Base-by-base conservation (phyloP, 2,329 filamentous ascomycete species). In the Colletotrichum sp. region DNA sequence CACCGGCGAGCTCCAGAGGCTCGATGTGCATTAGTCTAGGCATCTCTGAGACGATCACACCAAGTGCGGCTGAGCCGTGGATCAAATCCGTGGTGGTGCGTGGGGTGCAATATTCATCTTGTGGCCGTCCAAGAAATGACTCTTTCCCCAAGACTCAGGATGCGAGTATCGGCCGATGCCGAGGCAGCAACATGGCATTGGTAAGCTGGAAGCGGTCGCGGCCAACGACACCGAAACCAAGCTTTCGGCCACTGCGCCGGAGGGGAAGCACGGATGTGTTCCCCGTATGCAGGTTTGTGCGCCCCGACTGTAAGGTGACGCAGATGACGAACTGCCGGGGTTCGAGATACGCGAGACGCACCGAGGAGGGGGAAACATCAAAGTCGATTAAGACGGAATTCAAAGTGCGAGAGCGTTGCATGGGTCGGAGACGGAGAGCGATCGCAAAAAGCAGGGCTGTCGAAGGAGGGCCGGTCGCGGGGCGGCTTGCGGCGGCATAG, bases 401-500 rank as follows among this genome's bases (percentile, higher is more conserved):
- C 32, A 48, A 57, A 14, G 52, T 36, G 43, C n/a, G 28, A 18
- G n/a, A 63, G 55, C 39, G 39, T 43, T 48, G 39, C 26, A n/a
- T 34, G 21, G 57, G 26, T 60, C 52, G 64, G 61, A 74, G 66
- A 39, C 30, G 32, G 18, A 39, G 39, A 59, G 69, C 71, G 66
- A 59, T 70, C 67, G 60, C 57, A 26, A 52, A 74, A 71, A 64
- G 21, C 28, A 75, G 55, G 67, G 74, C 72, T 75, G 68, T 66
- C 68, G 67, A 59, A 71, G 30, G 52, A 43, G 59, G 59, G 63
- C 75, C 72, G 72, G 75, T 68, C 63, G 63, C 64, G 73, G 72
- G 57, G 72, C 75, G 75, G 72, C 68, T 77, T 75, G 57, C 61
- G 73, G 64, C 73, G 73, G 75, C 69, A 72, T 55, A 75, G 61